These are phyloP conservation scores for Pichia sporocuriosa DNA, from an alignment of 805 yeast genomes.

Conservation along the genomic window DNA sequence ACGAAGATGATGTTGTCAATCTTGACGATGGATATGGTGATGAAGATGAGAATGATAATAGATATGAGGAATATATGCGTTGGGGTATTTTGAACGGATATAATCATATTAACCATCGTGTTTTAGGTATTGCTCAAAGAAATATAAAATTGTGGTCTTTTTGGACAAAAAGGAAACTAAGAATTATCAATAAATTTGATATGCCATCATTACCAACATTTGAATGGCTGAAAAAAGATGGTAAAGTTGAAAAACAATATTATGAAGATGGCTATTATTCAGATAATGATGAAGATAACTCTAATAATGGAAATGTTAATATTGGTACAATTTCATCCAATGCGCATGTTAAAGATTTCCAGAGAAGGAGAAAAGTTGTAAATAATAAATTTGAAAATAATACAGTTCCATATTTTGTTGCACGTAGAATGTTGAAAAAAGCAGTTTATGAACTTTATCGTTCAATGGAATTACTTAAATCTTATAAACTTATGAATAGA, in stretches of 20 bases:
- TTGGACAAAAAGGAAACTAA: constrained; percentile 22
- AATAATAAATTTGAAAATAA: background rate
- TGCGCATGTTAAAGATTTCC: constrained; percentile 43
- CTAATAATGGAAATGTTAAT: constrained; percentile 5
- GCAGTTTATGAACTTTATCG: constrained; percentile 72
- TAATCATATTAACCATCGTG: background rate
- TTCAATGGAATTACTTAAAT: constrained; percentile 59
- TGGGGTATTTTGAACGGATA: background rate
- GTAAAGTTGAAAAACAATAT: constrained; percentile 29
- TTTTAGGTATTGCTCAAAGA: constrained; percentile 11
- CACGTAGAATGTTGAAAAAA: constrained; percentile 58
- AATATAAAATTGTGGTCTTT: constrained; percentile 17
- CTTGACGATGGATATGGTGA: constrained; percentile 12
- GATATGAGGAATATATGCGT: constrained; percentile 9
- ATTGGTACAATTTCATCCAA: constrained; percentile 21
- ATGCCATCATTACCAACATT: constrained; percentile 37
- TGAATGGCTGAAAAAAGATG: constrained; percentile 27
- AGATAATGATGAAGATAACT: constrained; percentile 14
- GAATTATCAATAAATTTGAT: constrained; percentile 32
- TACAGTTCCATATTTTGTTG: constrained; percentile 51
- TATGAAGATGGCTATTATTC: constrained; percentile 29
- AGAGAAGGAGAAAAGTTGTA: constrained; percentile 18
- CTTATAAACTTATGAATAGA: constrained; percentile 69
- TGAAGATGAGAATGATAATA: constrained; percentile 9
- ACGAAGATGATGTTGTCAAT: constrained; percentile 12